Percentiles rank a stretch among this genome's conserved stretches.
These are phyloP conservation scores for Pseudogymnoascus sp. DNA, from an alignment of 2,329 filamentous ascomycete genomes.

Conservation along the genomic window DNA sequence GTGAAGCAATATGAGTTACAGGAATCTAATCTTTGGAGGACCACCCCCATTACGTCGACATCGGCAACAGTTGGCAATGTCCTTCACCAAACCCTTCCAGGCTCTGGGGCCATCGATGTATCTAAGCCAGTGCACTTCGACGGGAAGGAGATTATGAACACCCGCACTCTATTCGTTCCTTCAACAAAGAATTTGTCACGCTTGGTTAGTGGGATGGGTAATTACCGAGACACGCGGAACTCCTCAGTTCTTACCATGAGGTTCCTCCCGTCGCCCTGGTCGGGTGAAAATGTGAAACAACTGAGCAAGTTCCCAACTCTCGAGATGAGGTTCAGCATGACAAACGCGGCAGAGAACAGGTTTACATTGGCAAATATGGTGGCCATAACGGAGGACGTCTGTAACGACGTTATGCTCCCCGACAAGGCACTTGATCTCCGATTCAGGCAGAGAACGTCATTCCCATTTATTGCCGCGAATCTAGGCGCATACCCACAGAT, in stretches of 20 bases:
- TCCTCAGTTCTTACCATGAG: constrained; percentile 5
- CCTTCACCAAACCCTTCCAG: background rate
- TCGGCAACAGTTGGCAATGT: constrained; percentile 5
- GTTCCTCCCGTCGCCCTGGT: constrained; percentile 11
- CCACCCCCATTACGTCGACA: background rate
- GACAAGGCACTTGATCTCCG: constrained; percentile 25
- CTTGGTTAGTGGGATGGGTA: background rate
- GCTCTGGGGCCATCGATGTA: background rate
- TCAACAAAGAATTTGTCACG: constrained; percentile 7
- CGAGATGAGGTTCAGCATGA: constrained; percentile 25
- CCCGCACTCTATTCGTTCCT: background rate
- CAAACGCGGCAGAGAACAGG: constrained; percentile 4
- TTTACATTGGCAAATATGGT: constrained; percentile 16
- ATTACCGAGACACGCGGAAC: background rate
- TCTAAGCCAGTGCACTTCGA: background rate
- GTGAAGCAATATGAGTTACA: background rate
- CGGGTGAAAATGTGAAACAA: constrained; percentile 9
- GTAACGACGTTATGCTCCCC: constrained; percentile 27
- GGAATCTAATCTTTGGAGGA: background rate
- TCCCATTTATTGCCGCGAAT: constrained; percentile 13
- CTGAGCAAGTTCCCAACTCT: constrained; percentile 24
- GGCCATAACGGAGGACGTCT: constrained; percentile 20
- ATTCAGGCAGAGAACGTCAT: constrained; percentile 23
- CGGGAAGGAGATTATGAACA: background rate
- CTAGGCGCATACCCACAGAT: constrained; percentile 14